Percentiles rank a stretch among this genome's conserved stretches.
These are phyloP conservation scores for Sporobolomyces phaffii DNA, from an alignment of 768 basidiomycete genomes.

Conservation along the genomic window DNA sequence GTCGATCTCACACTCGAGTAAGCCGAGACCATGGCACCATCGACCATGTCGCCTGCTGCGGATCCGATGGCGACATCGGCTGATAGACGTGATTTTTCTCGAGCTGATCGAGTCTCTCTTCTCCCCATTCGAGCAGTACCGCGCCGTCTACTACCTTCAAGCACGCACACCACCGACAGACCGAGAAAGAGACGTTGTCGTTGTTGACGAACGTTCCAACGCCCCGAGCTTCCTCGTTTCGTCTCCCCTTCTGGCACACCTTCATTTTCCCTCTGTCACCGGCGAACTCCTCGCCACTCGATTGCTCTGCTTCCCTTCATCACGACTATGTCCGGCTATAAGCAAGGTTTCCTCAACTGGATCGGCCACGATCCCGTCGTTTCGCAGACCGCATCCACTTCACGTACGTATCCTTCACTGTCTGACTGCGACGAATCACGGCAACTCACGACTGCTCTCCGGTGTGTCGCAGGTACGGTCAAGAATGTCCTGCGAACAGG, in stretches of 20 bases:
- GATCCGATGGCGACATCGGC: too few species aligned
- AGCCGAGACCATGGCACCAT: too few species aligned
- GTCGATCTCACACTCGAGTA: too few species aligned
- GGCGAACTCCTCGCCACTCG: background rate
- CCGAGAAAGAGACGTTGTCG: too few species aligned
- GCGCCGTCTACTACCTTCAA: too few species aligned
- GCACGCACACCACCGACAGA: too few species aligned
- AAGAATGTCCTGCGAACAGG: background rate
- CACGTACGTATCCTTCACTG: background rate
- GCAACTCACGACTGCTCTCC: background rate
- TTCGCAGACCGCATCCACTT: slow-evolving; percentile 16
- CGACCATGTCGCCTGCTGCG: too few species aligned
- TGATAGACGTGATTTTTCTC: too few species aligned
- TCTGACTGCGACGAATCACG: background rate
- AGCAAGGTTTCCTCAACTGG: slow-evolving; percentile 17
- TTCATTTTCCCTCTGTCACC: background rate
- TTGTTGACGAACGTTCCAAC: too few species aligned
- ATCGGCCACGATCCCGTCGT: slow-evolving; percentile 27
- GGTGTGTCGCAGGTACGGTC: slow-evolving; percentile 3
- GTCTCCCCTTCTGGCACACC: background rate
- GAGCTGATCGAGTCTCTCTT: background rate
- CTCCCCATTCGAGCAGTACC: background rate
- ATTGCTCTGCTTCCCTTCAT: background rate
- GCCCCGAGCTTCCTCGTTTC: too few species aligned
- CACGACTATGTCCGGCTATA: background rate